A percentile compares a stretch with the other conserved stretches of the same genome.
Evolutionary conservation across 2,329 filamentous ascomycete genomes (phyloP).

Genomic region (Sporothrix phasma): DNA sequence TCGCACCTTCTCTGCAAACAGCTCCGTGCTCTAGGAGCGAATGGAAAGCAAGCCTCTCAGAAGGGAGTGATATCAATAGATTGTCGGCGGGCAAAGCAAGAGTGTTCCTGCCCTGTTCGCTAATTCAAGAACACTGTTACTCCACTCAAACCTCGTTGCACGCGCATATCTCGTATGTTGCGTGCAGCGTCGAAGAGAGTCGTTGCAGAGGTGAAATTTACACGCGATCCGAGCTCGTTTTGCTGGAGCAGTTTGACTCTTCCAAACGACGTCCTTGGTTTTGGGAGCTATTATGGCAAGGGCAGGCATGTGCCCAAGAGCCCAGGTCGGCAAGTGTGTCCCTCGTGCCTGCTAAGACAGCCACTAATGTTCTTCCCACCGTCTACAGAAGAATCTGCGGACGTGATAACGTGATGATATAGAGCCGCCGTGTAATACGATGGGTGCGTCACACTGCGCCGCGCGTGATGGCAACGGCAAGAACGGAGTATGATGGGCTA

Average conservation of each 20-base stretch:
- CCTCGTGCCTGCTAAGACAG: not conserved
- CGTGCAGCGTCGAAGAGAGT: not conserved
- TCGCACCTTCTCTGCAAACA: conserved; percentile 2
- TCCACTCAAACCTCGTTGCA: not conserved
- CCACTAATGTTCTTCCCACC: not conserved
- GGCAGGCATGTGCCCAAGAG: not conserved
- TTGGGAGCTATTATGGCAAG: not conserved
- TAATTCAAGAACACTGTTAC: not conserved
- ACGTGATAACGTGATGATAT: not conserved
- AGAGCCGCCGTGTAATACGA: not conserved
- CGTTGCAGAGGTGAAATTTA: not conserved
- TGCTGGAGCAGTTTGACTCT: too few relatives aligned
- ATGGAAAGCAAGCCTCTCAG: not conserved
- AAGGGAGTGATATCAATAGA: not conserved
- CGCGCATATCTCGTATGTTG: not conserved
- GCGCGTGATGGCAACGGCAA: not conserved
- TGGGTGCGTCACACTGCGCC: not conserved
- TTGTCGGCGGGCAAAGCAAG: not conserved
- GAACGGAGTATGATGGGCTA: not conserved
- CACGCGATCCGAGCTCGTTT: too few relatives aligned
- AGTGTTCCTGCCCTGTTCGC: not conserved
- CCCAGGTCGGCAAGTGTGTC: not conserved
- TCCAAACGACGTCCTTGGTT: not conserved
- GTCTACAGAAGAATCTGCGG: not conserved
- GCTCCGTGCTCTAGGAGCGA: not conserved